Percentiles rank a stretch among this genome's conserved stretches.
These are phyloP conservation scores for Lepidium sativum DNA, from an alignment of 345 rosid genomes.

Conservation along the genomic window DNA sequence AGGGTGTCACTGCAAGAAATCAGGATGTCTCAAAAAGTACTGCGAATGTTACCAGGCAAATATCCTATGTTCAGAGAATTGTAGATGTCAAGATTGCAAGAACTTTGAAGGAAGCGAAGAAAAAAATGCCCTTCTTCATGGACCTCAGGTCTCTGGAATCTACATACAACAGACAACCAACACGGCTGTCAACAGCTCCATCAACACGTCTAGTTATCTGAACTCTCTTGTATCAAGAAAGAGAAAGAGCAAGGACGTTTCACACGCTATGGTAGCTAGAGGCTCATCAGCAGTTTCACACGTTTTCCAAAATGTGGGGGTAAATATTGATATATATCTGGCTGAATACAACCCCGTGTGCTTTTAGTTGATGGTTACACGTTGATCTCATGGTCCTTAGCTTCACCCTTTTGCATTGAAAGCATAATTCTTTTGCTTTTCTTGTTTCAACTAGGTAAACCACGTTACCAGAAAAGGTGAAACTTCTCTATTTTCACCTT, in stretches of 20 bases:
- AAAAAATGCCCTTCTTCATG: conserved; percentile 41
- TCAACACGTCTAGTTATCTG: conserved; percentile 57
- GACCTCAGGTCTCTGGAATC: conserved; percentile 33
- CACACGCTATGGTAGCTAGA: conserved; percentile 18
- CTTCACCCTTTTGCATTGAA: no score
- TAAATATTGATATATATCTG: no score
- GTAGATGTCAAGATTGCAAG: conserved; percentile 77
- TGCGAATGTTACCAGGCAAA: conserved; percentile 89
- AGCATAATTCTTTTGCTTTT: no score
- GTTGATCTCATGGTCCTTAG: no score
- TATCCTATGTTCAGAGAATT: conserved; percentile 76
- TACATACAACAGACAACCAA: conserved; percentile 58
- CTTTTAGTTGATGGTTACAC: no score
- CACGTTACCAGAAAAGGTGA: conserved; percentile 26
- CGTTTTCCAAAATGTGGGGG: no score
- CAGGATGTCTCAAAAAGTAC: conserved; percentile 87
- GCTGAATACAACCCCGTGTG: no score
- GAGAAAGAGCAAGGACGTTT: conserved; percentile 42
- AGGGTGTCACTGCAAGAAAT: conserved; percentile 89
- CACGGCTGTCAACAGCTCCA: conserved; percentile 55
- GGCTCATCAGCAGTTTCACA: conserved; percentile 18
- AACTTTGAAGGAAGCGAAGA: conserved; percentile 75
- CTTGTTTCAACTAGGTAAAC: no score
- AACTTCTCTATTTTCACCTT: conserved; percentile 28
- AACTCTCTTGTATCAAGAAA: conserved; percentile 38